These are phyloP conservation scores for Schoenoplectus triqueter DNA, from an alignment of 202 grass and related monocot genomes.

Conservation along the genomic window DNA sequence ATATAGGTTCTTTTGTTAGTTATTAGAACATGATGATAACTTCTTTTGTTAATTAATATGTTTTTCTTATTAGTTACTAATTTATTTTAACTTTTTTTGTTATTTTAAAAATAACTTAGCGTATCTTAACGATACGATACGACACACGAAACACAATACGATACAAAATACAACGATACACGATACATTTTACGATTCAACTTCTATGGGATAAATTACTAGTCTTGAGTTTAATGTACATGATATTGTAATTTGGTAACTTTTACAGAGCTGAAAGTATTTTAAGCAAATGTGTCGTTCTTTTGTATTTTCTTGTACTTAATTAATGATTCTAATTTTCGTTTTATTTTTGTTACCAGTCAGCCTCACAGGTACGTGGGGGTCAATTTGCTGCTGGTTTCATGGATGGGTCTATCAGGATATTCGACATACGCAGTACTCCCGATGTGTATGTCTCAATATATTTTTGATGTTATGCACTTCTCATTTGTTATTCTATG, in stretches of 20 bases:
- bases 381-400: constrained; percentile 92
- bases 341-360: constrained; percentile 55
- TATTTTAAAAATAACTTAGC: too few species aligned
- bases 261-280: constrained; percentile 23
- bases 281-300: background rate
- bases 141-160: too few species aligned
- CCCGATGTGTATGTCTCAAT: constrained; percentile 57
- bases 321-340: constrained; percentile 14
- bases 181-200: too few species aligned
- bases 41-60: too few species aligned
- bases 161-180: too few species aligned
- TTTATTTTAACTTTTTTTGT: too few species aligned
- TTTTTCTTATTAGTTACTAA: too few species aligned
- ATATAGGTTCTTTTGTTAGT: too few species aligned
- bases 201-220: too few species aligned
- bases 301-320: constrained; percentile 29
- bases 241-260: background rate
- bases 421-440: constrained; percentile 83
- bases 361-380: constrained; percentile 66
- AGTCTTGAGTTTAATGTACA: background rate
- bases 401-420: constrained; percentile 70
- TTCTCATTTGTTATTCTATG: constrained; percentile 33
- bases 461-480: constrained; percentile 34
- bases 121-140: too few species aligned
- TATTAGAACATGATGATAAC: too few species aligned